These are phyloP conservation scores for Calonectria fujianensis DNA, from an alignment of 2,329 filamentous ascomycete genomes.

Conservation along the genomic window DNA sequence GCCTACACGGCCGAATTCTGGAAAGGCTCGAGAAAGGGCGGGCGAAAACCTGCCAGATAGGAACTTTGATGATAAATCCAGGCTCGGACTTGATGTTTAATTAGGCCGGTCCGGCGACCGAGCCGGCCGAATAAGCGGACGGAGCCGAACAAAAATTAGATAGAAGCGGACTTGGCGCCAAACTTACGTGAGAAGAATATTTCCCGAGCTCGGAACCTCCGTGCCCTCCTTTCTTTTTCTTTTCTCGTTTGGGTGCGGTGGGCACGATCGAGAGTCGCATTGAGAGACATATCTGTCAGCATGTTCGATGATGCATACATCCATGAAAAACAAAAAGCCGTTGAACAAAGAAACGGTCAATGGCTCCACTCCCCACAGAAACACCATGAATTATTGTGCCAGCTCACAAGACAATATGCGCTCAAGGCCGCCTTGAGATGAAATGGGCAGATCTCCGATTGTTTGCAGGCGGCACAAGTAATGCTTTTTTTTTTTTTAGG, in stretches of 20 bases:
- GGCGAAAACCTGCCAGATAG: background rate
- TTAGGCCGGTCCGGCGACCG: slow-evolving; percentile 19
- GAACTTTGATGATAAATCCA: slow-evolving; percentile 31
- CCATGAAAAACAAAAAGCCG: slow-evolving; percentile 7
- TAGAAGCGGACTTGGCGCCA: background rate
- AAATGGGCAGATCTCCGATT: background rate
- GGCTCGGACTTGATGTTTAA: background rate
- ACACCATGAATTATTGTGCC: slow-evolving; percentile 1
- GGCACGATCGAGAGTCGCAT: slow-evolving; percentile 9
- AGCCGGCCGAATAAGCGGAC: slow-evolving; percentile 27
- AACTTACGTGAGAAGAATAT: slow-evolving; percentile 11
- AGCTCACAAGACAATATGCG: slow-evolving; percentile 25
- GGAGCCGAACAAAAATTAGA: slow-evolving; percentile 13
- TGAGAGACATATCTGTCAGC: slow-evolving; percentile 12
- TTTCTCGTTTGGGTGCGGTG: background rate
- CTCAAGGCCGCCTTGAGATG: slow-evolving; percentile 7
- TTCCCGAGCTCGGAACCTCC: background rate
- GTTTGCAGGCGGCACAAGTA: slow-evolving; percentile 9
- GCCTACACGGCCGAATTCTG: background rate
- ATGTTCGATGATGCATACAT: slow-evolving; percentile 2
- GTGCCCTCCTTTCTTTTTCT: background rate
- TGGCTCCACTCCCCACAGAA: slow-evolving; percentile 16
- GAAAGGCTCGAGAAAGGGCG: background rate
- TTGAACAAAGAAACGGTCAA: slow-evolving; percentile 15
- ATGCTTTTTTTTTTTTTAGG: background rate